Base-by-base conservation (phyloP, 2,329 filamentous ascomycete species). In the Ophiostoma perfectum region DNA sequence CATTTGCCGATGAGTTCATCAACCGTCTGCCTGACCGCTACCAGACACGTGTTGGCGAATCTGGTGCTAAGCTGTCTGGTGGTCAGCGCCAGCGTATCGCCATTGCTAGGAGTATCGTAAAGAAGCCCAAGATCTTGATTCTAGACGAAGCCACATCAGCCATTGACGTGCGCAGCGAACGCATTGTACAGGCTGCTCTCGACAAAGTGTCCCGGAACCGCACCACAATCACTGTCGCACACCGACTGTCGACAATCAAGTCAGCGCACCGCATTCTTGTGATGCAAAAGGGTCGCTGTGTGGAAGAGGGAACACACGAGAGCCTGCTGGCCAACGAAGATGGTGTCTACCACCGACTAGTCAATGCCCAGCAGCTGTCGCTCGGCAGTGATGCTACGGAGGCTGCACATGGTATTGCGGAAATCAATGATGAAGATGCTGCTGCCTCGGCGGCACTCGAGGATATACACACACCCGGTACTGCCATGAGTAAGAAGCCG, bases 181-280 rank as follows among this genome's bases (percentile, higher is more conserved):
- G 83, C 71, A 78, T 88, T 0, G 86, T 91, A 9, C 88, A 91
- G 74, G 80, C 78, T 3, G 88, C 88, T 0, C 79, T 91, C 27
- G 84, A 88, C 74, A 74, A 72, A 14, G 75, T 74, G 4, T 75
- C 75, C 14, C 96, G 96, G 80, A 83, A 83, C 4, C 86, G 93
- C 67, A 98, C 95, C 0, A 97, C 93, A 71, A 91, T 99, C 0
- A 97, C 97, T 75, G 90, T 98, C 4, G 90, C 91, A 0, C 89
- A 93, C 77, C 83, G 90, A 1, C 80, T 93, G 1, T 89, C 87
- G 0, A 92, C 89, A 0, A 88, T 92, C 72, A 88, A 87, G 75
- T 87, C 90, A 71, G 91, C 91, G 0, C 88, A 95, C 74, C 86
- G 88, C 45, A 95, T 96, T 67, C 80, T 94, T 5, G 91, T 95